Conservation (phyloP, 208 protist species). For the Acanthamoeba rhysodes region DNA sequence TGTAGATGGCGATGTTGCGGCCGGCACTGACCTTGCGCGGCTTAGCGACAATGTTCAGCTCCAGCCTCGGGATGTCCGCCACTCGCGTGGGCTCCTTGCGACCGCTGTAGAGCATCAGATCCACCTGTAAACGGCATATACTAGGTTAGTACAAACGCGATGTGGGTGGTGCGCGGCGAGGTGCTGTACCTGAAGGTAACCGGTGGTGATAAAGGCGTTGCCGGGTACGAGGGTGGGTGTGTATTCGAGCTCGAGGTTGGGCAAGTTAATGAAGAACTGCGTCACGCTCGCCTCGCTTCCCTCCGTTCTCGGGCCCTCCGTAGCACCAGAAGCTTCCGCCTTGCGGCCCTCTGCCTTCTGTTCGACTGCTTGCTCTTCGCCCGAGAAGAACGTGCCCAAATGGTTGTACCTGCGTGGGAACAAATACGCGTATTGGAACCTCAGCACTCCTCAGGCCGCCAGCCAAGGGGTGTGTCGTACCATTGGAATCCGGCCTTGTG, state of each 20-base stretch:
- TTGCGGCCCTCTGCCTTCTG: neutral
- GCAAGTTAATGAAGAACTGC: conserved; percentile 22
- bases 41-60: conserved; percentile 14
- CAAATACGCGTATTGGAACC: no score
- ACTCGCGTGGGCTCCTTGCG: neutral
- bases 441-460: no score
- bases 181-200: neutral
- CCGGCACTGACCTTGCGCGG: neutral
- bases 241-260: conserved; percentile 34
- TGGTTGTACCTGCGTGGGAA: neutral
- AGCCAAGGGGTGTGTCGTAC: neutral
- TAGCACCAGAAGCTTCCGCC: neutral
- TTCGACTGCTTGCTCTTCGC: neutral
- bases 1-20: neutral
- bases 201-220: conserved; percentile 22
- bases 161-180: accelerated
- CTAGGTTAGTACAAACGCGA: no score
- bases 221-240: neutral
- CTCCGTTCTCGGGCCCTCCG: neutral
- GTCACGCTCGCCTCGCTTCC: neutral
- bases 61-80: neutral
- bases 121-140: neutral
- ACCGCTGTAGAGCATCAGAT: neutral
- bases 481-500: conserved; percentile 48
- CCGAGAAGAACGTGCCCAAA: neutral